phyloP scores from a whole-genome alignment of 2,329 filamentous ascomycete genomes.

The Alternaria conjuncta region DNA sequence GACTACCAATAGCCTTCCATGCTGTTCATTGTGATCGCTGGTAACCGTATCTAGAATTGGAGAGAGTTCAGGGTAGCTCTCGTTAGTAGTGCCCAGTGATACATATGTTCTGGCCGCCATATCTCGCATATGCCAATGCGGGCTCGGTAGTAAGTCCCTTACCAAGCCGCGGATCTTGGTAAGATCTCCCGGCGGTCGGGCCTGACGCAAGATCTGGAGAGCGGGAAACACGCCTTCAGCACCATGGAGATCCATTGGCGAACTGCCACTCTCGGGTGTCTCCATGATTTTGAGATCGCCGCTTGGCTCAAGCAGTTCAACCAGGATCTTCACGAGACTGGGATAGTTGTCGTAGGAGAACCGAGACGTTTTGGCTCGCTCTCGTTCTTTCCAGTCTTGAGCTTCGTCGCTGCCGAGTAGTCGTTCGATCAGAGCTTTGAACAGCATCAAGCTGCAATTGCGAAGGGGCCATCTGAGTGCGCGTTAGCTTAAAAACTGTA shows the following conservation, averaged over 20 bases:
- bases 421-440: conserved; percentile 82
- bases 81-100: conserved; percentile 36
- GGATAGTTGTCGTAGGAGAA: conserved; percentile 75
- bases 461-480: conserved; percentile 81
- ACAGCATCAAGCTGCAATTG: conserved; percentile 89
- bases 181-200: conserved; percentile 66
- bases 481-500: neutral
- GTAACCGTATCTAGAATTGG: conserved; percentile 23
- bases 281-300: conserved; percentile 36
- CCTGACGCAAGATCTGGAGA: conserved; percentile 78
- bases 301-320: conserved; percentile 61
- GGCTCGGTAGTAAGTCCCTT: conserved; percentile 68
- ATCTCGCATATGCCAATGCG: conserved; percentile 81
- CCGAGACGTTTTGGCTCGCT: conserved; percentile 54
- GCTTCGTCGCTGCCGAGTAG: conserved; percentile 75
- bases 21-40: conserved; percentile 32
- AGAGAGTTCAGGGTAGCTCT: conserved; percentile 30
- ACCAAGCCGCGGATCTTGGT: conserved; percentile 66
- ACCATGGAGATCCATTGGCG: conserved; percentile 43
- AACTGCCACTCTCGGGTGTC: conserved; percentile 23
- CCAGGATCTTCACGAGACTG: conserved; percentile 67
- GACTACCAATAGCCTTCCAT: conserved; percentile 39
- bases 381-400: conserved; percentile 63
- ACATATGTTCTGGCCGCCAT: conserved; percentile 76
- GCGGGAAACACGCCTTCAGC: conserved; percentile 79